Percentiles rank a stretch among this genome's conserved stretches.
phyloP scores from a whole-genome alignment of 352 stramenopile species.

The Globisporangium barbulae region DNA sequence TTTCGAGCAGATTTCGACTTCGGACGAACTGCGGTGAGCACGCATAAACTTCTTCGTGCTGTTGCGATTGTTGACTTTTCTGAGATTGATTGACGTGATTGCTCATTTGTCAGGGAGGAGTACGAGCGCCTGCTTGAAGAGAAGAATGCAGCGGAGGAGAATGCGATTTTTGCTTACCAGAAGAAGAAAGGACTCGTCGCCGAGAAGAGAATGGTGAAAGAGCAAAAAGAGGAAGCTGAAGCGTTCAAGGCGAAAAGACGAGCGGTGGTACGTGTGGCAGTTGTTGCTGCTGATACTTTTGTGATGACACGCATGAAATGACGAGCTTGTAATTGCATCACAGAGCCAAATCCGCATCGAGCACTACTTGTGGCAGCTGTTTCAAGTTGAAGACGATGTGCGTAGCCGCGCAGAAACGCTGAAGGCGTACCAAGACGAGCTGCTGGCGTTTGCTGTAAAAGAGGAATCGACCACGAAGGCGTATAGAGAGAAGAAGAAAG shows the following conservation, averaged over 20 bases:
- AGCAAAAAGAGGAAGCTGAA: conserved; percentile 94
- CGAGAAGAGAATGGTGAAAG: conserved; percentile 90
- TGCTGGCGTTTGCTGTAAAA: conserved; percentile 37
- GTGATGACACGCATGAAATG: background rate
- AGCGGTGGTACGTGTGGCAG: conserved; percentile 40
- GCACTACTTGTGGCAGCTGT: conserved; percentile 96
- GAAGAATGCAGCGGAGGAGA: conserved; percentile 93
- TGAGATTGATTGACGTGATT: background rate
- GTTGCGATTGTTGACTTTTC: background rate
- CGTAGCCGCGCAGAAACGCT: conserved; percentile 80
- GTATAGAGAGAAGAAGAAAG: conserved; percentile 78
- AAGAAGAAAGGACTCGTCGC: conserved; percentile 95
- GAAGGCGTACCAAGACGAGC: conserved; percentile 42
- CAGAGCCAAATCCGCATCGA: conserved; percentile 82
- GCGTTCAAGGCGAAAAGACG: conserved; percentile 70
- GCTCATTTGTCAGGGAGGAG: conserved; percentile 30
- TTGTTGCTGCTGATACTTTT: background rate
- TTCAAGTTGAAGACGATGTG: conserved; percentile 91
- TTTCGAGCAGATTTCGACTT: conserved; percentile 96
- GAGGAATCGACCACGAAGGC: conserved; percentile 37
- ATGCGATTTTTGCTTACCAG: conserved; percentile 94
- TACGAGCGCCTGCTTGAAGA: conserved; percentile 81
- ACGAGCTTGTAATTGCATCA: background rate
- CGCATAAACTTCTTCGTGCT: background rate
- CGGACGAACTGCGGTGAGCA: conserved; percentile 72